Evolutionary conservation across 2,329 filamentous ascomycete genomes (phyloP).

Genomic region (Xylariaceae sp.): DNA sequence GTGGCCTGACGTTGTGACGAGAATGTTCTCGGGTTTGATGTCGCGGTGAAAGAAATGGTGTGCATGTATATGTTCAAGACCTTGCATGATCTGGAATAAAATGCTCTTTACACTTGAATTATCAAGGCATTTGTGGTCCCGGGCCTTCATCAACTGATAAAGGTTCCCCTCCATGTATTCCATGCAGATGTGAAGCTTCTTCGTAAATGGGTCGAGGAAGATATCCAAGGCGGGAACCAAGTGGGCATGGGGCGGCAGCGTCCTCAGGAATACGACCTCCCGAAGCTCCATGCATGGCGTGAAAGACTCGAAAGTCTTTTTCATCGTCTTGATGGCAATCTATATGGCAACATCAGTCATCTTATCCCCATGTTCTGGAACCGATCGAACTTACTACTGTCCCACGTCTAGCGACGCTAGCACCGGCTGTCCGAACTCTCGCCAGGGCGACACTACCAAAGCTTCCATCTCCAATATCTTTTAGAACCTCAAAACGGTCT

Average conservation of each 20-base stretch:
- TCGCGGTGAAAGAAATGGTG: conserved; percentile 98
- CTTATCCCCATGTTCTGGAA: neutral
- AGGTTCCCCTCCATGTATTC: conserved; percentile 99
- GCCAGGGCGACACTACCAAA: conserved; percentile 95
- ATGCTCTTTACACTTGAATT: conserved; percentile 95
- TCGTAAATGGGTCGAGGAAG: conserved; percentile 92
- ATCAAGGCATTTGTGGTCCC: conserved; percentile 92
- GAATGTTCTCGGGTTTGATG: conserved; percentile 98
- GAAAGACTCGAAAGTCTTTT: conserved; percentile 97
- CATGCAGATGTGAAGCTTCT: conserved; percentile 97
- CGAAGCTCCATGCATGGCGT: conserved; percentile 86
- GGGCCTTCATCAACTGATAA: conserved; percentile 97
- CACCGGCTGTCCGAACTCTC: conserved; percentile 85
- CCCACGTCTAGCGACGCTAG: conserved; percentile 82
- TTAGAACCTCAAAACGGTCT: conserved; percentile 93
- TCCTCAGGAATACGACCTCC: conserved; percentile 94
- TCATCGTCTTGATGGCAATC: conserved; percentile 99
- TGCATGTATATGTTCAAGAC: conserved; percentile 94
- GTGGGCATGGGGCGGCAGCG: conserved; percentile 82
- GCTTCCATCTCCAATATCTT: conserved; percentile 98
- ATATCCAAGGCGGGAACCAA: conserved; percentile 97
- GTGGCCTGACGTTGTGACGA: conserved; percentile 86
- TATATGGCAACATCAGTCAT: conserved; percentile 37
- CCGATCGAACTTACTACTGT: conserved; percentile 70
- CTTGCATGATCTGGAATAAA: conserved; percentile 92